Evolutionary conservation across 169 alveolate species (phyloP).

Genomic region (Plasmodium ovale): DNA sequence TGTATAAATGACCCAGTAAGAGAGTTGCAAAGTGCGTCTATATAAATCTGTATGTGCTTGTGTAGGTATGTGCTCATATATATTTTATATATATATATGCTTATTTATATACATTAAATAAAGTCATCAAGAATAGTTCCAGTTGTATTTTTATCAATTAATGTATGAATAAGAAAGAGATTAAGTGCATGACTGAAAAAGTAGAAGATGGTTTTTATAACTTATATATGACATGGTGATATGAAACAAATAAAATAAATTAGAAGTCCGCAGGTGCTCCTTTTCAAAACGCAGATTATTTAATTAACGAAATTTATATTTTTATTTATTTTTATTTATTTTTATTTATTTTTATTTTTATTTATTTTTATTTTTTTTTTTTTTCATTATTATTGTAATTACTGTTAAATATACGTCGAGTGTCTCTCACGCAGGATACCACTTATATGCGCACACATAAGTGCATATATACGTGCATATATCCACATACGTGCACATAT

Average conservation of each 20-base stretch:
- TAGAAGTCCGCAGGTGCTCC: no score
- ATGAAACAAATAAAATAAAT: background rate
- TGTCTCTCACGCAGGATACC: no score
- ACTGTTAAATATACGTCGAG: no score
- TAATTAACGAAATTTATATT: background rate
- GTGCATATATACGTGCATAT: slow-evolving; percentile 33
- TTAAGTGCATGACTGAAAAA: background rate
- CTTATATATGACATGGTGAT: slow-evolving; percentile 1
- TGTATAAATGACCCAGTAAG: slow-evolving; percentile 12
- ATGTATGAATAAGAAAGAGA: background rate
- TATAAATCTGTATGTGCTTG: background rate
- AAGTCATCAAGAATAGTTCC: background rate
- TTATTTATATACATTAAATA: no score
- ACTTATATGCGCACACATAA: background rate
- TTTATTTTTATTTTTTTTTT: no score
- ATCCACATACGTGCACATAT: background rate
- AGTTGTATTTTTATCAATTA: background rate
- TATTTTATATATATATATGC: no score
- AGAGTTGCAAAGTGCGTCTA: background rate
- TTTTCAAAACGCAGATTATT: no score
- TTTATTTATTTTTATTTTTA: no score
- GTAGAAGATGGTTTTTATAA: slow-evolving; percentile 16
- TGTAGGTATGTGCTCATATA: background rate
- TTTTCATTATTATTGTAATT: no score
- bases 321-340: background rate